These are phyloP conservation scores for Scheffersomyces segobiensis DNA, from an alignment of 1,139 yeast species.

Conservation along the genomic window DNA sequence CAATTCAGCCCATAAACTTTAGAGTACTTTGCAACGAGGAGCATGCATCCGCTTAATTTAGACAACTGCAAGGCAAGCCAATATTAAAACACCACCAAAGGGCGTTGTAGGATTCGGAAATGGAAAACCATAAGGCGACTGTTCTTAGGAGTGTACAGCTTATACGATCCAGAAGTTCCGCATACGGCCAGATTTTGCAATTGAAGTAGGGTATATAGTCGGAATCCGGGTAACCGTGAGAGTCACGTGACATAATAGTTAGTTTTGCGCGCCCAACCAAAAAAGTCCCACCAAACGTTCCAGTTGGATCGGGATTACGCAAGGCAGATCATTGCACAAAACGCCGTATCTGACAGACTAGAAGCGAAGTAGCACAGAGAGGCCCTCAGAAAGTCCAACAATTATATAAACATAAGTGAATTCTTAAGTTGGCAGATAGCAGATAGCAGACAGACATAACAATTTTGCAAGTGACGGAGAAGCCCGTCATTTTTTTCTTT, in stretches of 20 bases:
- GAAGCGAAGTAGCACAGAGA: not conserved
- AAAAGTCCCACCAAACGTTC: not conserved
- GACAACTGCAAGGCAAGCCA: not conserved
- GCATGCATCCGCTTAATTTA: not conserved
- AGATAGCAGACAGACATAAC: not conserved
- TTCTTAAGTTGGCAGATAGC: not conserved
- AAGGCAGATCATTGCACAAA: constrained; percentile 15
- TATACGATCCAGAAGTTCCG: not conserved
- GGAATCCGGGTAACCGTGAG: not conserved
- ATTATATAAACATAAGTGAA: too few species aligned
- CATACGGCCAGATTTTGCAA: not conserved
- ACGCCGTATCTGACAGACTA: constrained; percentile 1
- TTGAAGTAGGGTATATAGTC: not conserved
- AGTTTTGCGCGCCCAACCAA: not conserved
- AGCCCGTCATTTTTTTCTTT: not conserved
- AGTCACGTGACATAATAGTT: not conserved
- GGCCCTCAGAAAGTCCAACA: not conserved
- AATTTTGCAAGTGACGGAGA: not conserved
- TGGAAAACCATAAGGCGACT: not conserved
- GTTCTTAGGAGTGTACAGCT: not conserved
- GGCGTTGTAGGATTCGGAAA: not conserved
- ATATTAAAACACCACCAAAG: not conserved
- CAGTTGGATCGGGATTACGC: constrained; percentile 4
- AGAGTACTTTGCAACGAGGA: not conserved
- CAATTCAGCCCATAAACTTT: not conserved